A percentile compares a stretch with the other conserved stretches of the same genome.
phyloP scores from a whole-genome alignment of 306 rosid species.

The Acacia confusa region DNA sequence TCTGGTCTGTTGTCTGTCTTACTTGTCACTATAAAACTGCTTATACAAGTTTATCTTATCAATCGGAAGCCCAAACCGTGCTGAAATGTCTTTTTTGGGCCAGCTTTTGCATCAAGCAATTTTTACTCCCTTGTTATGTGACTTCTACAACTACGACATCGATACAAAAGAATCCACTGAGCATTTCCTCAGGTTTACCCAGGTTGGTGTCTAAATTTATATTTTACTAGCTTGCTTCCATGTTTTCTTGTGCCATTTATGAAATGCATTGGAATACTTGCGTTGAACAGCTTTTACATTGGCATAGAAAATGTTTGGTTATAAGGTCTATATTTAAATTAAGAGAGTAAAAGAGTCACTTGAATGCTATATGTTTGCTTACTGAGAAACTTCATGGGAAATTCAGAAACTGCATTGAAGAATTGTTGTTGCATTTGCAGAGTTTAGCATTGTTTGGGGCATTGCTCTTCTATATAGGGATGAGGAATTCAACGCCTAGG shows the following conservation, averaged over 20 bases:
- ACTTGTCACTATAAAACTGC: background rate
- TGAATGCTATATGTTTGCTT: too few relatives aligned
- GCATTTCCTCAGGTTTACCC: constrained; percentile 60
- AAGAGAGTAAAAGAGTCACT: too few relatives aligned
- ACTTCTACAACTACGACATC: constrained; percentile 66
- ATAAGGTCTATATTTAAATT: too few relatives aligned
- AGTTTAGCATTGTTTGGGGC: constrained; percentile 73
- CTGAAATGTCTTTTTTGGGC: background rate
- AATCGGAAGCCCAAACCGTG: background rate
- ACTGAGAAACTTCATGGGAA: background rate
- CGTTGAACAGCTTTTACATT: too few relatives aligned
- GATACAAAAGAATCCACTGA: constrained; percentile 58
- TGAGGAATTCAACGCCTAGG: constrained; percentile 59
- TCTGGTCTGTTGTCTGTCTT: constrained; percentile 44
- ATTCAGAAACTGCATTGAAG: background rate
- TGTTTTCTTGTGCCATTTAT: background rate
- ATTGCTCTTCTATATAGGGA: constrained; percentile 56
- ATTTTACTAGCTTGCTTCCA: background rate
- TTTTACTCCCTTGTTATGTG: constrained; percentile 57
- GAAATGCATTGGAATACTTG: background rate
- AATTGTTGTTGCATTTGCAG: constrained; percentile 34
- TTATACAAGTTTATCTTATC: background rate
- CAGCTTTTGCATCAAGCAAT: constrained; percentile 69
- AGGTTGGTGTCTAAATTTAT: constrained; percentile 42
- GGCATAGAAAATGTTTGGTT: too few relatives aligned